A percentile compares a stretch with the other conserved stretches of the same genome.
phyloP scores from a whole-genome alignment of 768 basidiomycete genomes.

The Podaxis mareebaensis region DNA sequence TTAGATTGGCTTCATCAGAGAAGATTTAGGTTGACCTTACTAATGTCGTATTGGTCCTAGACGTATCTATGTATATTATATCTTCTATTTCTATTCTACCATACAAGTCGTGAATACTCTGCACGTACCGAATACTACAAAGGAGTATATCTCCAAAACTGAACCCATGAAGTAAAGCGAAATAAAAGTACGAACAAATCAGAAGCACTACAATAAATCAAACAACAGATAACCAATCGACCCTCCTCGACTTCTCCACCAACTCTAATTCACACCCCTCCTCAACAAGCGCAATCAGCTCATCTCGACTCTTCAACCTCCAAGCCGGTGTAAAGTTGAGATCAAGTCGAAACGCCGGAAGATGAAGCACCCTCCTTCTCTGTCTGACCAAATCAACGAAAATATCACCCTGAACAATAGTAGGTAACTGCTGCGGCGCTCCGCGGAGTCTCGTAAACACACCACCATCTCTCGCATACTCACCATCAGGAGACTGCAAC shows the following conservation, averaged over 20 bases:
- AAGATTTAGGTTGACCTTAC: no score
- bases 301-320: slow-evolving; percentile 1
- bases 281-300: not conserved
- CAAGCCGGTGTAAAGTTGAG: slow-evolving; percentile 1
- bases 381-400: slow-evolving; percentile 4
- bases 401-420: not conserved
- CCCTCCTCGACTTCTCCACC: not conserved
- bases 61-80: no score
- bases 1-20: no score
- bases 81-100: not conserved
- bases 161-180: not conserved
- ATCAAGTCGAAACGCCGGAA: not conserved
- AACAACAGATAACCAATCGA: slow-evolving; percentile 3
- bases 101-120: not conserved
- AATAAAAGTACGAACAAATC: not conserved
- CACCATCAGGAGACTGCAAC: not conserved
- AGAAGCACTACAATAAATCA: not conserved
- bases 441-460: slow-evolving; percentile 11
- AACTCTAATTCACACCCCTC: slow-evolving; percentile 8
- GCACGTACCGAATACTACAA: not conserved
- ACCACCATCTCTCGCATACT: not conserved
- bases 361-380: not conserved
- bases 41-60: no score
- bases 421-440: not conserved
- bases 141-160: not conserved